A percentile compares a stretch with the other conserved stretches of the same genome.
phyloP scores from a whole-genome alignment of 306 rosid species.

The Quillaja saponaria region DNA sequence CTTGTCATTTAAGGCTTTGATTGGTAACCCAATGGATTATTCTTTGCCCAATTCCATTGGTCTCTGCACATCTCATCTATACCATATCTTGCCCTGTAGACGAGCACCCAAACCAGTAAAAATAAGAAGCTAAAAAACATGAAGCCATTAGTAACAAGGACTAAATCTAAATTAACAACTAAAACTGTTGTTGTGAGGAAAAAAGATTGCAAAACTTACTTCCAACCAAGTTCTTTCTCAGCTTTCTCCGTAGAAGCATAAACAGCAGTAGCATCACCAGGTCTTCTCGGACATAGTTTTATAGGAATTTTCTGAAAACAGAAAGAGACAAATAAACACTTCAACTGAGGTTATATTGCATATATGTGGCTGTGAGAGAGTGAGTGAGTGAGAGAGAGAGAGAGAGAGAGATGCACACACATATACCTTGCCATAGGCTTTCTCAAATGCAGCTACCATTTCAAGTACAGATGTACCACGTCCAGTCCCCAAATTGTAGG shows the following conservation, averaged over 20 bases:
- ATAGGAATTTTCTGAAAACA: slow-evolving; percentile 68
- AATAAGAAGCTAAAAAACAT: background rate
- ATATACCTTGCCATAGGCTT: slow-evolving; percentile 74
- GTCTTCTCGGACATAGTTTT: slow-evolving; percentile 74
- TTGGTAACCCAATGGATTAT: slow-evolving; percentile 80
- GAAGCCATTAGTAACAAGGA: too few species aligned
- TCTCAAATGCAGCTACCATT: slow-evolving; percentile 90
- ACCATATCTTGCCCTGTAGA: slow-evolving; percentile 56
- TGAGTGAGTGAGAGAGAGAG: too few species aligned
- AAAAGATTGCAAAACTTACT: slow-evolving; percentile 49
- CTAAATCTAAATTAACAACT: background rate
- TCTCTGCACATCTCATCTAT: slow-evolving; percentile 94
- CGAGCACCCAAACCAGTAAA: background rate
- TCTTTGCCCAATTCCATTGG: slow-evolving; percentile 96
- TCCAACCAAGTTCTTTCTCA: slow-evolving; percentile 84
- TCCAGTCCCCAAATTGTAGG: slow-evolving; percentile 92
- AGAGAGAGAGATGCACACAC: background rate
- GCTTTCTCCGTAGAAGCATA: slow-evolving; percentile 91
- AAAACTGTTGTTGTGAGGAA: background rate
- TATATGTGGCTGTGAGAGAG: background rate
- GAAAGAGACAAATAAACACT: slow-evolving; percentile 1
- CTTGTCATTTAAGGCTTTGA: slow-evolving; percentile 41
- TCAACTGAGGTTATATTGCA: background rate
- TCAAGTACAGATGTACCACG: slow-evolving; percentile 86
- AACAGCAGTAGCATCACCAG: slow-evolving; percentile 90